These are phyloP conservation scores for Moesziomyces antarcticus DNA, from an alignment of 1,284 basidiomycete genomes.

Conservation along the genomic window DNA sequence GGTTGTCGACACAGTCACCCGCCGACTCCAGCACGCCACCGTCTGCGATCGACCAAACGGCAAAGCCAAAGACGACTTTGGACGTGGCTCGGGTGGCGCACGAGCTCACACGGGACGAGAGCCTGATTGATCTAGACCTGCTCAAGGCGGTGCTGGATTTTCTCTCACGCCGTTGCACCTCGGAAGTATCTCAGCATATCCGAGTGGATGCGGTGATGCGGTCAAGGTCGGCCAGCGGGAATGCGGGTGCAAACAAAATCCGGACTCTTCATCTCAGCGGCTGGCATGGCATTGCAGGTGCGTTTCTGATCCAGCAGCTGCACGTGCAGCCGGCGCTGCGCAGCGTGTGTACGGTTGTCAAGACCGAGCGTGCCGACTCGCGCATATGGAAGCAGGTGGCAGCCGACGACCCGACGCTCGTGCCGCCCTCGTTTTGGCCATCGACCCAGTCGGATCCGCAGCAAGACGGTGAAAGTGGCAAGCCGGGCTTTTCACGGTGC, in stretches of 20 bases:
- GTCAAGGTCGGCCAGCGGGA: neutral
- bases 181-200: neutral
- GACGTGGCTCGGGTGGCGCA: constrained; percentile 5
- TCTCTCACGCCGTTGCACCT: neutral
- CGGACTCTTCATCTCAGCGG: constrained; percentile 22
- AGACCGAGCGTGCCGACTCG: constrained; percentile 41
- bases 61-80: neutral
- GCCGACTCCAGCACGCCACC: neutral
- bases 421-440: neutral
- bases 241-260: constrained; percentile 8
- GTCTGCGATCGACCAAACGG: neutral
- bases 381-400: constrained; percentile 39
- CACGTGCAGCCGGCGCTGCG: constrained; percentile 20
- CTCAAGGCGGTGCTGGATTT: constrained; percentile 25
- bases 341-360: constrained; percentile 26
- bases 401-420: constrained; percentile 10
- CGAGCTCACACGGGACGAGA: constrained; percentile 30
- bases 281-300: constrained; percentile 44
- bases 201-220: neutral
- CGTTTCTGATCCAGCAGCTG: constrained; percentile 35
- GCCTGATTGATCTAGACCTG: constrained; percentile 33
- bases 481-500: constrained; percentile 9
- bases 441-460: neutral
- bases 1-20: constrained; percentile 1
- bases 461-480: neutral